A percentile compares a stretch with the other conserved stretches of the same genome.
phyloP scores from a whole-genome alignment of 768 basidiomycete genomes.

The Lactarius hengduanensis region DNA sequence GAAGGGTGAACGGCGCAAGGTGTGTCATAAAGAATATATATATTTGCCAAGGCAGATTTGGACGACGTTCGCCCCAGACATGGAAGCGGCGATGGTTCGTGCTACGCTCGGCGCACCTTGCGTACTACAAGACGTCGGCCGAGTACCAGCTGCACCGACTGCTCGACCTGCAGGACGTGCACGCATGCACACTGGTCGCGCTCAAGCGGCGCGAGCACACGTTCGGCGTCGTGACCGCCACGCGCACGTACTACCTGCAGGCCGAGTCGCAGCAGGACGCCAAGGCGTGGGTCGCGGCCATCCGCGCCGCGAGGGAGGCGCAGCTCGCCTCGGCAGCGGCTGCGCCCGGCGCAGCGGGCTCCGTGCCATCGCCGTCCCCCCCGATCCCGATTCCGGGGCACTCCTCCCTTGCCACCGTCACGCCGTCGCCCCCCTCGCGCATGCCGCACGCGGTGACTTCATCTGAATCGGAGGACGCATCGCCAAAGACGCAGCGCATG shows the following conservation, averaged over 20 bases:
- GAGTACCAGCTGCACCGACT: conserved; percentile 92
- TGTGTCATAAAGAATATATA: conserved; percentile 38
- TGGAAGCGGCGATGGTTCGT: conserved; percentile 99
- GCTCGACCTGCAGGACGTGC: conserved; percentile 83
- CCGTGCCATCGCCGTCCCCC: conserved; percentile 40
- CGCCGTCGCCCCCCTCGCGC: conserved; percentile 50
- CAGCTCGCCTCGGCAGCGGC: conserved; percentile 44
- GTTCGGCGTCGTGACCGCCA: conserved; percentile 88
- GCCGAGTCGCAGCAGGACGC: conserved; percentile 72
- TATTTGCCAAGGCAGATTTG: not conserved
- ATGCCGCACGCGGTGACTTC: conserved; percentile 56
- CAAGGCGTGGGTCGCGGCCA: conserved; percentile 76
- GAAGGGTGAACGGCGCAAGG: conserved; percentile 97
- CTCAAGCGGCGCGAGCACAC: conserved; percentile 88
- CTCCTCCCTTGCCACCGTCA: conserved; percentile 36
- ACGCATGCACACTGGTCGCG: conserved; percentile 82
- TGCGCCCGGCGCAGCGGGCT: not conserved
- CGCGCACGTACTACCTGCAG: conserved; percentile 89
- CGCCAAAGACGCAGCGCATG: conserved; percentile 36
- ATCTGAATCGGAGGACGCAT: conserved; percentile 76
- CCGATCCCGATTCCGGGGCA: conserved; percentile 54
- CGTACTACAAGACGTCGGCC: conserved; percentile 94
- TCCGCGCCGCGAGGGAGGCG: conserved; percentile 71
- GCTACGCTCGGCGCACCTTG: conserved; percentile 84
- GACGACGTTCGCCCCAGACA: conserved; percentile 52